Percentiles rank a stretch among this genome's conserved stretches.
Evolutionary conservation across 1,284 basidiomycete genomes (phyloP).

Genomic region (Neolentinus lepideus): DNA sequence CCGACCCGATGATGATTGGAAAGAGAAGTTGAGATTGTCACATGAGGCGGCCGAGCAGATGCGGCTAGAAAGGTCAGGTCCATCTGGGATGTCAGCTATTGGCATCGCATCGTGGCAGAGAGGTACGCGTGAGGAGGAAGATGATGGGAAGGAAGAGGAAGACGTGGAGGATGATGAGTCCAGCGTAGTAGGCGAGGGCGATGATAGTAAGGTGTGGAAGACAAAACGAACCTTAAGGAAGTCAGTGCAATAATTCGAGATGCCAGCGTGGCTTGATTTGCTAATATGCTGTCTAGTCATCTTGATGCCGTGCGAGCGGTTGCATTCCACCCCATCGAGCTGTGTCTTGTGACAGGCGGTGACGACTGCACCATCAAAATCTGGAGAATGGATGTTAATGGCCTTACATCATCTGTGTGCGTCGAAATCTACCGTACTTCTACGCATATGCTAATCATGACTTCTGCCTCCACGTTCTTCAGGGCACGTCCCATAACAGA

Average conservation of each 20-base stretch:
- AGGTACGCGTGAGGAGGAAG: constrained; percentile 40
- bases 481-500: constrained; percentile 68
- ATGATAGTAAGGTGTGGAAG: constrained; percentile 75
- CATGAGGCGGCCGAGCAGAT: constrained; percentile 45
- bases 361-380: constrained; percentile 96
- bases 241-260: constrained; percentile 41
- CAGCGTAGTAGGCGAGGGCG: constrained; percentile 55
- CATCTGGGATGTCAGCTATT: constrained; percentile 8
- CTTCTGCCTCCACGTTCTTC: constrained; percentile 13
- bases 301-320: constrained; percentile 89
- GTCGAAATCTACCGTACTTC: constrained; percentile 22
- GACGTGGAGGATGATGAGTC: constrained; percentile 45
- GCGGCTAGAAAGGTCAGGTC: constrained; percentile 17
- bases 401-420: constrained; percentile 66
- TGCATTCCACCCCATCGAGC: constrained; percentile 79
- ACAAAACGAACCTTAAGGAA: constrained; percentile 80
- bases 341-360: constrained; percentile 84
- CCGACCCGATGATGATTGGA: constrained; percentile 84
- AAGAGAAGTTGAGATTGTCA: constrained; percentile 59
- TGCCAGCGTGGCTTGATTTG: constrained; percentile 9
- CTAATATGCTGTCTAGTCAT: constrained; percentile 53
- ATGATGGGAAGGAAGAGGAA: constrained; percentile 42
- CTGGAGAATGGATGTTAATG: constrained; percentile 79
- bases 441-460: constrained; percentile 9
- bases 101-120: constrained; percentile 33